phyloP scores from a whole-genome alignment of 495 filamentous ascomycete genomes.

The Tuber borchii region DNA sequence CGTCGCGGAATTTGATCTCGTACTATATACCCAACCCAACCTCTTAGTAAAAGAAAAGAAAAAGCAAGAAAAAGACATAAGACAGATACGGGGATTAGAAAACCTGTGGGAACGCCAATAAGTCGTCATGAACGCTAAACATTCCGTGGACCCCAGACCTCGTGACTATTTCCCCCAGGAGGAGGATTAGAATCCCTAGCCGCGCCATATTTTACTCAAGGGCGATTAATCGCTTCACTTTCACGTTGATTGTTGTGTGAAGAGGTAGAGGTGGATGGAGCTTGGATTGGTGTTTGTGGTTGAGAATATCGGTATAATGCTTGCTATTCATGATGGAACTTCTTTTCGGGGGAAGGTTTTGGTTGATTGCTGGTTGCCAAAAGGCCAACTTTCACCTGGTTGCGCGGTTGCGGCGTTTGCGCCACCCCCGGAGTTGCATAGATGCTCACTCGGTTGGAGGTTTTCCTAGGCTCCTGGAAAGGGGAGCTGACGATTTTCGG shows the following conservation, averaged over 20 bases:
- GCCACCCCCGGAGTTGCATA: background rate
- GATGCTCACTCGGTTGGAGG: background rate
- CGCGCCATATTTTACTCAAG: background rate
- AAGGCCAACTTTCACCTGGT: background rate
- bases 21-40: constrained; percentile 51
- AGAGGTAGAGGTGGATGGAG: background rate
- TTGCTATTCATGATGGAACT: background rate
- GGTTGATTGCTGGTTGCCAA: background rate
- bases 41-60: constrained; percentile 10
- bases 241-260: background rate
- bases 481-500: too few species aligned
- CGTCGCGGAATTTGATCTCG: constrained; percentile 70
- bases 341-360: background rate
- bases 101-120: constrained; percentile 89
- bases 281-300: background rate
- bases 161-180: background rate
- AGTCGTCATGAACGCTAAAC: constrained; percentile 82
- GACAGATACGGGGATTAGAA: constrained; percentile 9
- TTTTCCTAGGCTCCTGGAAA: background rate
- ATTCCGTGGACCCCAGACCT: constrained; percentile 32
- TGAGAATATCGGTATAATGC: background rate
- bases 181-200: background rate
- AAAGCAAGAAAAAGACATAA: constrained; percentile 13
- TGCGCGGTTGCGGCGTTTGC: background rate
- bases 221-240: background rate